Evolutionary conservation across 352 stramenopile genomes (phyloP), one percentile per base, ranked within the genome.

Genomic region (Pythium monospermum): DNA sequence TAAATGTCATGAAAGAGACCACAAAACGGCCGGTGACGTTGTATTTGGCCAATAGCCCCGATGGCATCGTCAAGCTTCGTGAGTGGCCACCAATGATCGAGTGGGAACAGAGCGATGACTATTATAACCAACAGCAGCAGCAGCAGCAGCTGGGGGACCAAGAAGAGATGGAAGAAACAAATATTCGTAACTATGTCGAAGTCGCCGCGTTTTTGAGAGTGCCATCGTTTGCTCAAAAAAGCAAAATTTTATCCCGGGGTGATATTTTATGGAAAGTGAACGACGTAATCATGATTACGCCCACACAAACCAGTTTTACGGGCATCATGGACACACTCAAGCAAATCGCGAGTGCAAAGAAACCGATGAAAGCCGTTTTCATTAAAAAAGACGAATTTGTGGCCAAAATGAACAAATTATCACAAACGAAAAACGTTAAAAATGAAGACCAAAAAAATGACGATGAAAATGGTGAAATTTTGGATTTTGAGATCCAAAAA

Each of bases 1-100:
- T 91, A 12, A 44, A 54, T 26, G 49, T 85, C 23, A 50, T 94
- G 13, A 71, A 78, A 13, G 73, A 77, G 19, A 62, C 71, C 12
- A 94, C 73, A 35, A 57, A 53, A 23, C 76, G 83, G 2, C 83
- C 83, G 33, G 75, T 71, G 30, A 85, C 73, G 44, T 64, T 94
- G 38, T 72, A 88, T 25, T 91, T 94, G 47, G 80, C 75, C 1
- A 66, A 71, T 4, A 94, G 76, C 50, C 83, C 83, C 0, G 83
- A 94, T 48, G 66, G 73, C 10, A 77, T 94, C 40, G 73, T 94
- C 38, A 87, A 76, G 51, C 53, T 94, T 28, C 76, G 72, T 0
- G 68, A 87, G 18, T 94, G 83, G 83, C 83, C 83, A n/a, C 83
- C 83, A 21, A 86, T 91, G 73, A 66, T 94, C 19, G 78, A 90